Conservation (phyloP, 1,284 basidiomycete genomes). For the Blastosporella zonata region DNA sequence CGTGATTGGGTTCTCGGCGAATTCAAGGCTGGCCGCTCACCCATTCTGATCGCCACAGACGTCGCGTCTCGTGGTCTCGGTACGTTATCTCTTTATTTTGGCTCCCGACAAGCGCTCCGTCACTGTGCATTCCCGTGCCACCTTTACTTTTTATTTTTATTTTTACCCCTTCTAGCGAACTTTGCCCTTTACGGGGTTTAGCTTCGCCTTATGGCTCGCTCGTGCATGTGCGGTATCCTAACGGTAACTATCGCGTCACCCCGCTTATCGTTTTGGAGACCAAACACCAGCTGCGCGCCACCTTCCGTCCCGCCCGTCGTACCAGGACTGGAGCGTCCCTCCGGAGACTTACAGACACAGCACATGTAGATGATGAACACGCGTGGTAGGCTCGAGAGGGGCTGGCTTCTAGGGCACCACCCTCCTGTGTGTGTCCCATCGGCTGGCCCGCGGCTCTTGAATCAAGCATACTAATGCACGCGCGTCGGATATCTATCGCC, state of each 20-base stretch:
- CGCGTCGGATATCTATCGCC: slow-evolving; percentile 42
- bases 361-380: slow-evolving; percentile 30
- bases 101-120: slow-evolving; percentile 35
- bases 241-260: slow-evolving; percentile 18
- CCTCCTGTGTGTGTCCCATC: slow-evolving; percentile 4
- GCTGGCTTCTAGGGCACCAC: slow-evolving; percentile 2
- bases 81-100: slow-evolving; percentile 62
- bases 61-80: slow-evolving; percentile 99
- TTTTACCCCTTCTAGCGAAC: slow-evolving; percentile 17
- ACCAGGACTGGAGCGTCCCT: slow-evolving; percentile 38
- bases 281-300: slow-evolving; percentile 17
- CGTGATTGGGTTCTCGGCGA: slow-evolving; percentile 99
- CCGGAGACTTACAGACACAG: slow-evolving; percentile 42
- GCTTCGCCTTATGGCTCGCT: slow-evolving; percentile 28
- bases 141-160: slow-evolving; percentile 9
- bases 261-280: slow-evolving; percentile 20
- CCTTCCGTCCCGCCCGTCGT: slow-evolving; percentile 11
- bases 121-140: slow-evolving; percentile 23
- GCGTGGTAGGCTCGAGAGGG: slow-evolving; percentile 16
- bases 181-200: slow-evolving; percentile 15
- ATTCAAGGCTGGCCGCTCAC: slow-evolving; percentile 97
- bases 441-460: slow-evolving; percentile 24
- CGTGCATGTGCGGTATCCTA: slow-evolving; percentile 24
- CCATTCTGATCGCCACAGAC: slow-evolving; percentile 97
- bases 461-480: slow-evolving; percentile 27